Base-by-base conservation (phyloP, 2,329 filamentous ascomycete species). In the Trichoderma lentiforme region DNA sequence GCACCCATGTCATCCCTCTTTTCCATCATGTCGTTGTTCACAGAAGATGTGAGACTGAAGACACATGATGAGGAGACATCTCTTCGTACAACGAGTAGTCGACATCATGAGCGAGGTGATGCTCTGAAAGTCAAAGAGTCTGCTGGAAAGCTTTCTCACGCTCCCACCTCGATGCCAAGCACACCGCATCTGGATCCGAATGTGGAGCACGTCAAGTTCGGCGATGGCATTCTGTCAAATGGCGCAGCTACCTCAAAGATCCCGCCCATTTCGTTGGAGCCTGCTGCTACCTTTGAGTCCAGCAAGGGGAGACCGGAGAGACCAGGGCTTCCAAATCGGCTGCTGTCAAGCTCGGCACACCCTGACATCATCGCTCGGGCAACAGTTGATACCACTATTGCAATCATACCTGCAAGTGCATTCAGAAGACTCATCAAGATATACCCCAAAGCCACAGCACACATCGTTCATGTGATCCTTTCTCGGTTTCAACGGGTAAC, bases 1-100 rank as follows among this genome's bases (percentile, higher is more conserved):
- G 95, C 96, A 1, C 95, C 97, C 1, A 98, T 99, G 95, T 99
- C 96, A 6, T 99, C 96, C 0, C 83, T 99, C 2, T 99, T 99
- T 81, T 98, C 96, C 1, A 97, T 99, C 75, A 90, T 99, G 82
- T 97, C 95, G 2, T 85, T 99, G 0, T 99, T 99, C 79, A 99
- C 96, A 3, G 96, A 99, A 80, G 95, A 98, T 77, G 90, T 99
- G 68, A 92, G 93, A 75, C 84, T 99, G 39, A 89, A 90, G 26
- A 88, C 91, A 1, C 90, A 91, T n/a, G 90, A 93, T 5, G 88
- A 91, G n/a, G 79, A 83, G 0, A 75, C 79, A 3, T 70, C 76
- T 2, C 64, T 77, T 8, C 73, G 73, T 18, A 68, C 77, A 15
- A 64, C 66, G 43, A 73, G 74, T 21, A 75, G 76, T n/a, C 80